Conservation (phyloP, 108 stramenopile species). For the Nitzschia palea region DNA sequence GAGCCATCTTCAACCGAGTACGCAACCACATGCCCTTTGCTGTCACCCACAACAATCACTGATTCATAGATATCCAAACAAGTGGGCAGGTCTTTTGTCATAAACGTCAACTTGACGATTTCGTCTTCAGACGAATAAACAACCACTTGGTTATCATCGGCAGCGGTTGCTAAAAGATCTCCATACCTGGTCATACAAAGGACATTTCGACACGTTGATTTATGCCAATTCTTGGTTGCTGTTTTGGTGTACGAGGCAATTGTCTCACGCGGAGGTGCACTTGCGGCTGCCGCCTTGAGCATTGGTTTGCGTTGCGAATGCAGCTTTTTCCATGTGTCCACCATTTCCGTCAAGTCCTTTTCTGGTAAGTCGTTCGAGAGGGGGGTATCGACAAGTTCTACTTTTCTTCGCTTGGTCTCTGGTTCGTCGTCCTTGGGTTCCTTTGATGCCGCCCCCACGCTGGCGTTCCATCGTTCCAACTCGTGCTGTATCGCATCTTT, state of each 20-base stretch:
- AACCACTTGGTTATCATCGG: slow-evolving; percentile 69
- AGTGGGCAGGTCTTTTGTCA: slow-evolving; percentile 12
- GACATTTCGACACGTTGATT: slow-evolving; percentile 55
- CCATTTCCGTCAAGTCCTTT: slow-evolving; percentile 47
- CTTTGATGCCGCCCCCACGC: neutral
- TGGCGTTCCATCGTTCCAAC: slow-evolving; percentile 50
- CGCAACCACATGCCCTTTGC: slow-evolving; percentile 18
- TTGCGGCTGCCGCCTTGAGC: slow-evolving; percentile 32
- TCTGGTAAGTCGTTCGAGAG: slow-evolving; percentile 46
- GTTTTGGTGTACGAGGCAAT: slow-evolving; percentile 17
- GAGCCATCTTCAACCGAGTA: slow-evolving; percentile 28
- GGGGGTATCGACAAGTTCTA: slow-evolving; percentile 11
- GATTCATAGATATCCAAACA: slow-evolving; percentile 28
- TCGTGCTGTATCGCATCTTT: slow-evolving; percentile 79
- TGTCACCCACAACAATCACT: slow-evolving; percentile 19
- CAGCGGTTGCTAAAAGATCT: slow-evolving; percentile 54
- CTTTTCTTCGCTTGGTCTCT: slow-evolving; percentile 19
- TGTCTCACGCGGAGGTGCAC: slow-evolving; percentile 36
- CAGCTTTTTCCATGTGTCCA: slow-evolving; percentile 51
- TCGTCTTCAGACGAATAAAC: slow-evolving; percentile 56
- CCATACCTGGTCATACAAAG: slow-evolving; percentile 13
- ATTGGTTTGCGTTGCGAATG: slow-evolving; percentile 48
- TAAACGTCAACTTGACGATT: slow-evolving; percentile 45
- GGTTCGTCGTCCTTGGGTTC: slow-evolving; percentile 17
- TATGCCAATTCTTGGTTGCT: slow-evolving; percentile 51